Conservation (phyloP, 805 yeast genomes). For the Debaryomyces prosopidis region DNA sequence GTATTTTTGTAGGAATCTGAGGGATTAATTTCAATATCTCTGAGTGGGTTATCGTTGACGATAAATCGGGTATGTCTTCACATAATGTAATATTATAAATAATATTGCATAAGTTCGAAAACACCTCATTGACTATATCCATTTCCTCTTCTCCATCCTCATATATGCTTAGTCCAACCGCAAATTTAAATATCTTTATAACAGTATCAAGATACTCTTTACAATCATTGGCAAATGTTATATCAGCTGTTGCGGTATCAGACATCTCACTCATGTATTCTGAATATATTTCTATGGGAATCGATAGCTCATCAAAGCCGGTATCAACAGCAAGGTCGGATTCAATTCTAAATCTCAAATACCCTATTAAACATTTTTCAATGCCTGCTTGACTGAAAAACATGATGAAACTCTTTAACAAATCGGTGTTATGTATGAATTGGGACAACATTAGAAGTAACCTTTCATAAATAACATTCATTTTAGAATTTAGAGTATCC, state of each 20-base stretch:
- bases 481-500: conserved; percentile 2
- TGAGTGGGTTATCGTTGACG: conserved; percentile 6
- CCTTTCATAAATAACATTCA: conserved; percentile 9
- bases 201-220: not conserved
- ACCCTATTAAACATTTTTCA: conserved; percentile 1
- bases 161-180: not conserved
- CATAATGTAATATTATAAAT: conserved; percentile 22
- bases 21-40: conserved; percentile 8
- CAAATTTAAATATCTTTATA: too few species aligned
- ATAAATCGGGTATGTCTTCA: conserved; percentile 10
- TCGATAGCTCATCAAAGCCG: conserved; percentile 1
- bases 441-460: conserved; percentile 28
- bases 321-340: not conserved
- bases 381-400: conserved; percentile 12
- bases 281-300: conserved; percentile 8
- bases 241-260: not conserved
- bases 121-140: conserved; percentile 11
- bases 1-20: conserved; percentile 3
- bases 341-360: not conserved
- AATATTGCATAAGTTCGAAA: conserved; percentile 10
- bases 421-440: conserved; percentile 28
- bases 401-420: conserved; percentile 12
- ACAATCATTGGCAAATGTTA: not conserved
- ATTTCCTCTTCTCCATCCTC: conserved; percentile 8
- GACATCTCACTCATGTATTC: conserved; percentile 7